Percentiles rank a stretch among this genome's conserved stretches.
Evolutionary conservation across 371 early-diverging fungal species (phyloP).

Genomic region (Basidiobolus meristosporus): DNA sequence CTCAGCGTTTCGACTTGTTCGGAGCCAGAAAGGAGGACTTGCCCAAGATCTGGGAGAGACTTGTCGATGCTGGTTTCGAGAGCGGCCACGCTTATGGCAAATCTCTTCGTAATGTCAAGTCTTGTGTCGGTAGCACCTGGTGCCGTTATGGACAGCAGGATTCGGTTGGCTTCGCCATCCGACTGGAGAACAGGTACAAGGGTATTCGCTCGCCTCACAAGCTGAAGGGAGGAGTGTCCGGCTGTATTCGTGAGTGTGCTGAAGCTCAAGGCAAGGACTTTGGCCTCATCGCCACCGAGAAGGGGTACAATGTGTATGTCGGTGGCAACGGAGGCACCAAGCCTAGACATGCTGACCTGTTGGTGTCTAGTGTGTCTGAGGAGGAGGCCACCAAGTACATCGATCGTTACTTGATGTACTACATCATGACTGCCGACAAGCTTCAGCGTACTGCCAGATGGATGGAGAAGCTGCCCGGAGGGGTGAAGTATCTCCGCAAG

Average conservation of each 20-base stretch:
- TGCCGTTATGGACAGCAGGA: constrained; percentile 47
- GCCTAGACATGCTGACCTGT: constrained; percentile 40
- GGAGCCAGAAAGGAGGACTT: constrained; percentile 39
- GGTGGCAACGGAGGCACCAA: constrained; percentile 46
- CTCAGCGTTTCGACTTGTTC: constrained; percentile 43
- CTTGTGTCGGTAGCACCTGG: constrained; percentile 46
- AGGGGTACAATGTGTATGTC: constrained; percentile 47
- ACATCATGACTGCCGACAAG: constrained; percentile 42
- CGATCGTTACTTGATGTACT: constrained; percentile 49
- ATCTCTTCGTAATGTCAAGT: constrained; percentile 47
- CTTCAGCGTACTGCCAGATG: constrained; percentile 42
- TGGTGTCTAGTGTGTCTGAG: constrained; percentile 28
- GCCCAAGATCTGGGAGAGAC: constrained; percentile 38
- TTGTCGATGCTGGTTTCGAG: constrained; percentile 39
- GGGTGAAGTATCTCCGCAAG: constrained; percentile 25
- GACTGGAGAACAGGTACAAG: constrained; percentile 40
- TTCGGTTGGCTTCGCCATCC: constrained; percentile 42
- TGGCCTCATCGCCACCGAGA: constrained; percentile 37
- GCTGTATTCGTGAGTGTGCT: constrained; percentile 45
- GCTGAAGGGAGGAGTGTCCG: constrained; percentile 33
- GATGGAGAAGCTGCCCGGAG: constrained; percentile 45
- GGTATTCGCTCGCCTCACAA: constrained; percentile 47
- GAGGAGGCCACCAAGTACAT: constrained; percentile 26
- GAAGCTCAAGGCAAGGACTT: constrained; percentile 37
- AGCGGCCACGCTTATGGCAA: constrained; percentile 54